Base-by-base conservation (phyloP, 2,329 filamentous ascomycete species). In the Colletotrichum karsti region DNA sequence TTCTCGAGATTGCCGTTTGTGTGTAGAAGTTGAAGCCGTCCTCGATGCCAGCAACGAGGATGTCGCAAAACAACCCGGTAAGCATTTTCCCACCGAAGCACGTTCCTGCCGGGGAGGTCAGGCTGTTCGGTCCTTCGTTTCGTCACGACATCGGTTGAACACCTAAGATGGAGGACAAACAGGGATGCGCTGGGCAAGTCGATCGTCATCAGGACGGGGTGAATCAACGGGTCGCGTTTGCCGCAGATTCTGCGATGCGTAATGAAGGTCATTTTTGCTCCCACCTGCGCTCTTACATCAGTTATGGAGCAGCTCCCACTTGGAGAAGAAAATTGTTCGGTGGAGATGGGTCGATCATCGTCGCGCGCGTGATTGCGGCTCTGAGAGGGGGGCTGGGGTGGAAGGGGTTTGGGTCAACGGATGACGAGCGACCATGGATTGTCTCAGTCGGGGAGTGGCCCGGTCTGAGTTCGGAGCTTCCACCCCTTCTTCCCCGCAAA, bases 401-500 rank as follows among this genome's bases (percentile, higher is more conserved):
- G 37, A n/a, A 33, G n/a, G 50, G 50, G 28, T 41, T 39, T 55
- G n/a, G 35, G 42, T 42, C 39, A 42, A 62, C 35, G 8, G 39
- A 54, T 42, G 54, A 50, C 37, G 44, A 68, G 54, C 33, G 61
- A 33, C 64, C 37, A 67, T 44, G 54, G 60, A 35, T 67, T 62
- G 65, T 68, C 65, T 64, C 65, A 65, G 60, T 59, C 37, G 46
- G 65, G 64, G 63, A 58, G 60, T 46, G 60, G 58, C 54, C 53
- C 18, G 41, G 60, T 58, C 48, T 22, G 46, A 68, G 60, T 48
- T 39, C 42, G 51, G 33, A 44, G 51, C 58, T 63, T 44, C 59
- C 60, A 58, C 60, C 65, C 64, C 53, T 68, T 55, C 39, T 62
- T 68, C 65, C 65, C 65, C 65, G 65, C 65, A 68, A 64, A 30